These are phyloP conservation scores for Pueraria montana DNA, from an alignment of 306 rosid species.

Conservation along the genomic window DNA sequence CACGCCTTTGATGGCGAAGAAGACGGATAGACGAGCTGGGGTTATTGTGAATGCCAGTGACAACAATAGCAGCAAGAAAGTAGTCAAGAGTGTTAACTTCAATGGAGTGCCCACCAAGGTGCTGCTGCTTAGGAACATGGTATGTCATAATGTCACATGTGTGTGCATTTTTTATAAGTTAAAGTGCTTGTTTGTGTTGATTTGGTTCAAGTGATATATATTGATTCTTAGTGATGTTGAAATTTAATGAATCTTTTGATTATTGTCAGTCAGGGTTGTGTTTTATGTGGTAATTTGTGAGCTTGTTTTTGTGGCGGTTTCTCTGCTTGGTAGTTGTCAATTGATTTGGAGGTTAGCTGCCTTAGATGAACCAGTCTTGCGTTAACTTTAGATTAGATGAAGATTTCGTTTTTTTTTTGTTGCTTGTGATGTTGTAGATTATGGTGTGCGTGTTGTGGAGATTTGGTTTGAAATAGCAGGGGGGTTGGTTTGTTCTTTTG, in stretches of 20 bases:
- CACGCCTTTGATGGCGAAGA: slow-evolving; percentile 97
- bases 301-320: neutral
- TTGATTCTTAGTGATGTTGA: slow-evolving; percentile 1
- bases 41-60: slow-evolving; percentile 97
- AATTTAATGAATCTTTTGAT: slow-evolving; percentile 21
- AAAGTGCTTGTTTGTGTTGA: slow-evolving; percentile 44
- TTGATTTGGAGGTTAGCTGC: slow-evolving; percentile 7
- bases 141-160: slow-evolving; percentile 68
- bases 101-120: slow-evolving; percentile 90
- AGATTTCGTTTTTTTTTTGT: neutral
- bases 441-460: neutral
- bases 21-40: slow-evolving; percentile 93
- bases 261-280: slow-evolving; percentile 13
- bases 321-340: slow-evolving; percentile 4
- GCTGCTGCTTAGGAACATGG: slow-evolving; percentile 92
- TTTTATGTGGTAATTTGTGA: neutral
- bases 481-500: slow-evolving; percentile 2
- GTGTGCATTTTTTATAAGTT: too few relatives aligned
- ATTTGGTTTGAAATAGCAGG: neutral
- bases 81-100: slow-evolving; percentile 78
- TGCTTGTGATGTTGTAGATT: slow-evolving; percentile 26
- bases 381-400: neutral
- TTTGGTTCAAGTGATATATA: slow-evolving; percentile 22
- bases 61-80: slow-evolving; percentile 73
- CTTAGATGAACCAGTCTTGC: neutral